Conservation (phyloP, 768 basidiomycete genomes). For the Butyriboletus loyo region DNA sequence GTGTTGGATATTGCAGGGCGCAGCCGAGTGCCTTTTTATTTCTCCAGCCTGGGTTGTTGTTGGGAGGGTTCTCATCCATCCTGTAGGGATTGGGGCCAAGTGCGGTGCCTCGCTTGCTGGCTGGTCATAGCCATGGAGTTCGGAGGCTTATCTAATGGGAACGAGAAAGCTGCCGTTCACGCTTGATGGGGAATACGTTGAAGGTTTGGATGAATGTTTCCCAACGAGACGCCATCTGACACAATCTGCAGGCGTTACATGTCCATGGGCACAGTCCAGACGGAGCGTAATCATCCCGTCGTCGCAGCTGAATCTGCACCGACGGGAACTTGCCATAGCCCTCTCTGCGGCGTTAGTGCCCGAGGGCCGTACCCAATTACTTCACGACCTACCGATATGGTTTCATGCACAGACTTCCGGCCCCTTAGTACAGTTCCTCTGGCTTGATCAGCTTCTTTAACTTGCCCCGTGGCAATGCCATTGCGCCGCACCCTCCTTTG, state of each 20-base stretch:
- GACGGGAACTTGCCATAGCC: conserved; percentile 27
- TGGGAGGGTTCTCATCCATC: not conserved
- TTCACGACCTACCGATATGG: conserved; percentile 30
- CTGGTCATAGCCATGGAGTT: conserved; percentile 18
- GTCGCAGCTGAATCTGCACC: conserved; percentile 29
- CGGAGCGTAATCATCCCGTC: conserved; percentile 18
- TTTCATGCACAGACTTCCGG: conserved; percentile 31
- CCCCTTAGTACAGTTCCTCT: conserved; percentile 26
- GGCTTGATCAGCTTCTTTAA: conserved; percentile 27
- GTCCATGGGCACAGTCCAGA: conserved; percentile 4
- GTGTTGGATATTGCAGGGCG: no score
- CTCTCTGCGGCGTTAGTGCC: conserved; percentile 32
- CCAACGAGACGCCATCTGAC: conserved; percentile 18
- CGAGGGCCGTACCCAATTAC: conserved; percentile 31
- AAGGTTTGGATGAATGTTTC: conserved; percentile 21
- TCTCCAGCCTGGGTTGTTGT: not conserved
- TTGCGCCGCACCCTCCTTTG: conserved; percentile 30
- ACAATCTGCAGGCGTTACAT: conserved; percentile 8
- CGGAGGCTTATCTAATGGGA: conserved; percentile 33
- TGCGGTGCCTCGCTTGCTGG: not conserved
- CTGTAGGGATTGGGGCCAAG: conserved; percentile 14
- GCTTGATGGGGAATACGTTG: conserved; percentile 14
- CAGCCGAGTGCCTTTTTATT: not conserved
- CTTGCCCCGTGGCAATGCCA: conserved; percentile 28
- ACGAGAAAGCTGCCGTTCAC: not conserved